These are phyloP conservation scores for Sporothrix inflata DNA, from an alignment of 2,329 filamentous ascomycete genomes.

Conservation along the genomic window DNA sequence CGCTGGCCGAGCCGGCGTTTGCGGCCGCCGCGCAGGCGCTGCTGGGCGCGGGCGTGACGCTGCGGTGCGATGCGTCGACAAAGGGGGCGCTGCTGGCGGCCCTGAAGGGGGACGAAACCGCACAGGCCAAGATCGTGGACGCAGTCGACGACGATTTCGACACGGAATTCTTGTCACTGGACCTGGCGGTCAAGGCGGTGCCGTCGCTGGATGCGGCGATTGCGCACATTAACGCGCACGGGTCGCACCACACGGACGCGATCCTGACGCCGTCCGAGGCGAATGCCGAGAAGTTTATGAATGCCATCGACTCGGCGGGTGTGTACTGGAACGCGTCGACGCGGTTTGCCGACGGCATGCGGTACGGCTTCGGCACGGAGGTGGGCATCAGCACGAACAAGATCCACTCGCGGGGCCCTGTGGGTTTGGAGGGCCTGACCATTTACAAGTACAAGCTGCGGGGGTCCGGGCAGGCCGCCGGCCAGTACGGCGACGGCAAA, in stretches of 20 bases:
- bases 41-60: constrained; percentile 73
- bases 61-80: constrained; percentile 75
- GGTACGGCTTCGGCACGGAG: constrained; percentile 96
- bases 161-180: constrained; percentile 87
- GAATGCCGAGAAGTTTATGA: constrained; percentile 80
- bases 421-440: constrained; percentile 90
- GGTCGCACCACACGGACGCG: constrained; percentile 90
- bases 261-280: constrained; percentile 74
- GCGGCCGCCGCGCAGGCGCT: constrained; percentile 73
- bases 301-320: constrained; percentile 82
- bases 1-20: constrained; percentile 64
- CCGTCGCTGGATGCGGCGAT: constrained; percentile 71
- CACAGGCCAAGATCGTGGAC: constrained; percentile 58
- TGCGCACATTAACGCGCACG: constrained; percentile 86
- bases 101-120: constrained; percentile 31
- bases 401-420: constrained; percentile 90
- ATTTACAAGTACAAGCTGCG: constrained; percentile 96
- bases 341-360: constrained; percentile 92
- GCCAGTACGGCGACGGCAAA: constrained; percentile 70
- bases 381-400: constrained; percentile 99
- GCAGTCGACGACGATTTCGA: constrained; percentile 73
- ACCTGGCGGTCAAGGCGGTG: constrained; percentile 82
- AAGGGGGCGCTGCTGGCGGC: constrained; percentile 62
- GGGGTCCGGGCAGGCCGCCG: constrained; percentile 80
- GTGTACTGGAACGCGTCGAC: constrained; percentile 98